Conservation (phyloP, 1,284 basidiomycete species). For the Apiotrichum gamsii region DNA sequence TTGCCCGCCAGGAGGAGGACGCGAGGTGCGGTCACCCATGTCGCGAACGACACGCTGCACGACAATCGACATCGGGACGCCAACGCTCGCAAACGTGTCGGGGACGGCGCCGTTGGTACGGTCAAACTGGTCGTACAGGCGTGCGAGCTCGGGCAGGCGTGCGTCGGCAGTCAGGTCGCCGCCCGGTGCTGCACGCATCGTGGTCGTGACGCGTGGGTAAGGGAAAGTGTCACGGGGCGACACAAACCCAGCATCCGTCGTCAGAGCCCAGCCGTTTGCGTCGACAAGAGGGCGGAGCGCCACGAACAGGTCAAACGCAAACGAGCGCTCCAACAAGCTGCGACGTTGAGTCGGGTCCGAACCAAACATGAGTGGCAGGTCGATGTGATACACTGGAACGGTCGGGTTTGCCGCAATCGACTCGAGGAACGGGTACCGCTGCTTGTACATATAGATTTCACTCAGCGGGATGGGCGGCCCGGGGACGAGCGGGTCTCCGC, state of each 20-base stretch:
- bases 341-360: slow-evolving; percentile 3
- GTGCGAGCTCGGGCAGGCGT: slow-evolving; percentile 3
- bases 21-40: background rate
- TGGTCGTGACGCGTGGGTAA: background rate
- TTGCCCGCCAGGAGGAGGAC: background rate
- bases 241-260: slow-evolving; percentile 9
- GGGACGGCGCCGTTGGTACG: background rate
- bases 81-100: slow-evolving; percentile 2
- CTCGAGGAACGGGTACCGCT: slow-evolving; percentile 15
- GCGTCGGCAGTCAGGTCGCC: slow-evolving; percentile 1
- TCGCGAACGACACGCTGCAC: slow-evolving; percentile 17
- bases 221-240: background rate
- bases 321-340: slow-evolving; percentile 1
- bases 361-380: slow-evolving; percentile 11
- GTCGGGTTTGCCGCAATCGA: background rate
- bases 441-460: slow-evolving; percentile 2
- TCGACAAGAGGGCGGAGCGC: slow-evolving; percentile 3
- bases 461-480: background rate
- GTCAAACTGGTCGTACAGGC: slow-evolving; percentile 10
- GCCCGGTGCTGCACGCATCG: background rate
- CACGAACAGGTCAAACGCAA: slow-evolving; percentile 4
- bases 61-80: slow-evolving; percentile 6
- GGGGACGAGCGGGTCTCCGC: slow-evolving; percentile 1
- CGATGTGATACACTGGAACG: slow-evolving; percentile 15
- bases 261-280: slow-evolving; percentile 6